Base-by-base conservation (phyloP, 345 rosid species). In the Passiflora organensis region DNA sequence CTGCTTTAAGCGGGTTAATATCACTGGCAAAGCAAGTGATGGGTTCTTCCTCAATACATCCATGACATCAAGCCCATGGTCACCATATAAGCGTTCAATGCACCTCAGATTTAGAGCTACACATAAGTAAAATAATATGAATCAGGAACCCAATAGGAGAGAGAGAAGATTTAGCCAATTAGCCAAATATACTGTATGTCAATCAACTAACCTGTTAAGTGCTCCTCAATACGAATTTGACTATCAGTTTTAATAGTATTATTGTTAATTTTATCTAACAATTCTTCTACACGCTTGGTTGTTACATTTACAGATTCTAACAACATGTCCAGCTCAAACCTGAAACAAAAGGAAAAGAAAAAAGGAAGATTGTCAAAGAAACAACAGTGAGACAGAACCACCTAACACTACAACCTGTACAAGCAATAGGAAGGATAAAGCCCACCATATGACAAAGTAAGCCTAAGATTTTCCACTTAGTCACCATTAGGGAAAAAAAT, bases 301-400 rank as follows among this genome's bases (percentile, higher is more conserved):
- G 99, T 82, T 24, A 74, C 82, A 63, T 84, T 86, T 51, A 82
- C 95, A 58, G 99, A 89, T 70, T 93, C 99, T 74, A 93, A 69
- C 72, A 93, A 37, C 97, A 93, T 86, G 75, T 93, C 99, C 76
- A 93, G 76, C 78, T 93, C 99, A 64, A 89, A 89, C 94, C 99
- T 93, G 82, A 28, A 28, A 28, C n/a, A n/a, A 28, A 28, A 2
- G 34, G 34, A 28, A 28, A 28, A 28, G 8, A 28, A 8, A 28
- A 28, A 28, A 28, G 3, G 34, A n/a, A n/a, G n/a, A n/a, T n/a
- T n/a, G n/a, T n/a, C 34, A 3, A 28, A 28, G 34, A 8, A 28
- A 8, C 34, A 28, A 28, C 8, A 28, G 8, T 28, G 8, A 28
- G 34, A 28, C 34, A n/a, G n/a, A n/a, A n/a, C n/a, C n/a, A n/a